Percentiles rank a stretch among this genome's conserved stretches.
Conservation (phyloP, 495 filamentous ascomycete genomes). For the Penicillium fimorum region DNA sequence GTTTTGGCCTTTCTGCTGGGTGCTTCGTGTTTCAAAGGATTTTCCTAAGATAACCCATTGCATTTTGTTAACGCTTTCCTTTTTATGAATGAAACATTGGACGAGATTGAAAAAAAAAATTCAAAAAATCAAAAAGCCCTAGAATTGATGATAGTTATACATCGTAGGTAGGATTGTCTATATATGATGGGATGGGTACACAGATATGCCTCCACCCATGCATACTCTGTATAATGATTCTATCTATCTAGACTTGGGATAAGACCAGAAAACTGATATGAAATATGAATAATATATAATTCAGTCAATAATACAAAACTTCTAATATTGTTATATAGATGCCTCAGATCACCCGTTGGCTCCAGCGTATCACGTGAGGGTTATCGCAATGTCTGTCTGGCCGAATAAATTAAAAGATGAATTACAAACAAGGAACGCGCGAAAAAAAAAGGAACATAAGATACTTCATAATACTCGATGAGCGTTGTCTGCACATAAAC, state of each 20-base stretch:
- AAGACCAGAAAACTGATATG: not conserved
- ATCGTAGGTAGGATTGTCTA: not conserved
- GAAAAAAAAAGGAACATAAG: not conserved
- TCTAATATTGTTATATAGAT: constrained; percentile 11
- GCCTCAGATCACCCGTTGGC: constrained; percentile 25
- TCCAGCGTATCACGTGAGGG: constrained; percentile 32
- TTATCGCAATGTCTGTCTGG: constrained; percentile 13
- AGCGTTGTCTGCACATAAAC: constrained; percentile 1
- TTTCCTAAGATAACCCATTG: constrained; percentile 8
- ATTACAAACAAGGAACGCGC: constrained; percentile 1
- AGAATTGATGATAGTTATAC: not conserved
- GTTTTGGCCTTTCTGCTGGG: constrained; percentile 21
- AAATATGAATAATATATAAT: not conserved
- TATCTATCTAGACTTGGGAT: not conserved
- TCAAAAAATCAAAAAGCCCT: not conserved
- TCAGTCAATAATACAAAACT: not conserved
- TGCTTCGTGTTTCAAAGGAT: constrained; percentile 5
- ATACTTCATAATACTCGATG: not conserved
- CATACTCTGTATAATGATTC: not conserved
- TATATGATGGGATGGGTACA: not conserved
- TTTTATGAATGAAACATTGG: constrained; percentile 9
- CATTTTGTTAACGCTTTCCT: constrained; percentile 1
- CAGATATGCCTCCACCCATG: not conserved
- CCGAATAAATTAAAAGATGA: constrained; percentile 13
- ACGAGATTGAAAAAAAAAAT: not conserved